Conservation (phyloP, 345 rosid genomes). For the Citrus inodora region DNA sequence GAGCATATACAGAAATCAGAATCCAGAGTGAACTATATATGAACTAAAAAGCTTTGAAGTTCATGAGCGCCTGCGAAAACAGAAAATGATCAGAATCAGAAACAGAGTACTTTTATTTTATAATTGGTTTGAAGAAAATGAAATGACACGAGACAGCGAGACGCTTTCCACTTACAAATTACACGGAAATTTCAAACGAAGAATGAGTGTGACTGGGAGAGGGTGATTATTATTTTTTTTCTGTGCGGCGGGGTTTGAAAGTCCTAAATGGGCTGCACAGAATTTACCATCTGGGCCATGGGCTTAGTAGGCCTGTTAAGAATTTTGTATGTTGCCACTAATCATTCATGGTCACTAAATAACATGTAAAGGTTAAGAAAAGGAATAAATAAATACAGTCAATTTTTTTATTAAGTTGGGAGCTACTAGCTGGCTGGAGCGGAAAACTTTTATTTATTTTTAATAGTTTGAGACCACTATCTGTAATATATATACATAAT, state of each 20-base stretch:
- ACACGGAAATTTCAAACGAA: not conserved
- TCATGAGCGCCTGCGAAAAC: not conserved
- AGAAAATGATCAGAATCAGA: not conserved
- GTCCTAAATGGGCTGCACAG: not conserved
- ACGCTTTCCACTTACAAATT: no score
- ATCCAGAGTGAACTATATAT: not conserved
- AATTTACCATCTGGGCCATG: not conserved
- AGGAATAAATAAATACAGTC: no score
- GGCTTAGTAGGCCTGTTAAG: not conserved
- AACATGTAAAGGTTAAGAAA: no score
- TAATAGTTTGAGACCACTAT: no score
- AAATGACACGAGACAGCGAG: not conserved
- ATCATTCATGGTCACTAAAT: no score
- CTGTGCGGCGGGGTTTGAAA: not conserved
- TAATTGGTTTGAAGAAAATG: not conserved
- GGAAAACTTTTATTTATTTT: no score
- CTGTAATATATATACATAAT: no score
- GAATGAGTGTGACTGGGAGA: not conserved
- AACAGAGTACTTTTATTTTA: not conserved
- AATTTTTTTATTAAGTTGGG: no score
- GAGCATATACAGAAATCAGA: not conserved
- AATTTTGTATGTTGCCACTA: no score
- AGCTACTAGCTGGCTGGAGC: no score
- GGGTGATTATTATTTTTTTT: no score
- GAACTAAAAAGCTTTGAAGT: not conserved